Percentiles rank a stretch among this genome's conserved stretches.
Conservation (phyloP, 1,284 basidiomycete species). For the Polyporus tsugae region DNA sequence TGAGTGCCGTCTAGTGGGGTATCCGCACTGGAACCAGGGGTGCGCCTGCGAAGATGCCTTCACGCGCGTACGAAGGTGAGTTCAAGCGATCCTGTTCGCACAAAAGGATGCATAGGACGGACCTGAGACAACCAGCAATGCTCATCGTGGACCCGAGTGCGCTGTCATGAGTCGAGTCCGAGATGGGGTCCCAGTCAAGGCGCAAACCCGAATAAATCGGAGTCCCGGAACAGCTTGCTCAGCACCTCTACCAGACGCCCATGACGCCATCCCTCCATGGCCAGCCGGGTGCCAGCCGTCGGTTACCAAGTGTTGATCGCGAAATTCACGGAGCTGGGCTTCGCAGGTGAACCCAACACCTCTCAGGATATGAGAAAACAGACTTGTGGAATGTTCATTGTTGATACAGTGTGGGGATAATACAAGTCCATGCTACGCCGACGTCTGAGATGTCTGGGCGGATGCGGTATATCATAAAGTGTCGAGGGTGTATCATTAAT, state of each 20-base stretch:
- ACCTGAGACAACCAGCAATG: conserved; percentile 28
- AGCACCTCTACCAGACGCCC: conserved; percentile 2
- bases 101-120: neutral
- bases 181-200: conserved; percentile 2
- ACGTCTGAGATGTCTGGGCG: no score
- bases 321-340: no score
- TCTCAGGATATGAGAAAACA: neutral
- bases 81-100: neutral
- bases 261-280: neutral
- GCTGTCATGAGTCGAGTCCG: conserved; percentile 14
- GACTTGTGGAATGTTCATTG: neutral
- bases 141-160: conserved; percentile 5
- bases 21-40: conserved; percentile 16
- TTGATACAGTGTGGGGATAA: neutral
- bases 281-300: no score
- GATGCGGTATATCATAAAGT: neutral
- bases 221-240: conserved; percentile 7
- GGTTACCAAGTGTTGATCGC: no score
- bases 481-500: neutral
- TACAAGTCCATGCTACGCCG: neutral
- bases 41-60: conserved; percentile 26
- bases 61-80: no score
- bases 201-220: conserved; percentile 7
- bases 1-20: conserved; percentile 22
- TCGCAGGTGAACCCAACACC: no score